These are phyloP conservation scores for Cyberlindnera mrakii DNA, from an alignment of 805 yeast genomes.

Conservation along the genomic window DNA sequence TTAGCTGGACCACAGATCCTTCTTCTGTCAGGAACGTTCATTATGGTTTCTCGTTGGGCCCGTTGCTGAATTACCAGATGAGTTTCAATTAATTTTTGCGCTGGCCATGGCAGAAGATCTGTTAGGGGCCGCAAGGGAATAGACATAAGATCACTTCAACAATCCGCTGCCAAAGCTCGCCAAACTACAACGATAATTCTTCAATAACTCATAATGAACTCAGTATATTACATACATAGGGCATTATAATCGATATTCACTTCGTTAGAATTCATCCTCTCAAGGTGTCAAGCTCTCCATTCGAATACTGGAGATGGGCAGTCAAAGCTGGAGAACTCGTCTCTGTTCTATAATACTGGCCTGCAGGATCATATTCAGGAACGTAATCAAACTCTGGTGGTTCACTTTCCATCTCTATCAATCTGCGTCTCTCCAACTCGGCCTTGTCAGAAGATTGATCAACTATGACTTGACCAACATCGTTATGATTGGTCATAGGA, in stretches of 20 bases:
- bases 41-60: not conserved
- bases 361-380: conserved; percentile 17
- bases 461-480: not conserved
- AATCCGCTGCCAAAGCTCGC: too few relatives aligned
- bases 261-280: not conserved
- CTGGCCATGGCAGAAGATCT: too few relatives aligned
- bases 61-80: not conserved
- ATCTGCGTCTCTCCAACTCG: conserved; percentile 33
- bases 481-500: not conserved
- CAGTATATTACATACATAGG: too few relatives aligned
- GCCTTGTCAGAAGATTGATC: conserved; percentile 28
- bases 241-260: too few relatives aligned
- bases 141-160: too few relatives aligned
- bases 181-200: too few relatives aligned
- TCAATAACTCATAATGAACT: too few relatives aligned
- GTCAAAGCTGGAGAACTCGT: not conserved
- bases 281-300: not conserved
- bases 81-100: too few relatives aligned
- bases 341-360: not conserved
- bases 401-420: conserved; percentile 34
- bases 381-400: conserved; percentile 31
- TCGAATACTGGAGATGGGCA: not conserved
- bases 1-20: conserved; percentile 78
- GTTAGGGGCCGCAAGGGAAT: too few relatives aligned
- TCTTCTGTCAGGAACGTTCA: conserved; percentile 55